These are phyloP conservation scores for Zangia roseola DNA, from an alignment of 768 basidiomycete species.

Conservation along the genomic window DNA sequence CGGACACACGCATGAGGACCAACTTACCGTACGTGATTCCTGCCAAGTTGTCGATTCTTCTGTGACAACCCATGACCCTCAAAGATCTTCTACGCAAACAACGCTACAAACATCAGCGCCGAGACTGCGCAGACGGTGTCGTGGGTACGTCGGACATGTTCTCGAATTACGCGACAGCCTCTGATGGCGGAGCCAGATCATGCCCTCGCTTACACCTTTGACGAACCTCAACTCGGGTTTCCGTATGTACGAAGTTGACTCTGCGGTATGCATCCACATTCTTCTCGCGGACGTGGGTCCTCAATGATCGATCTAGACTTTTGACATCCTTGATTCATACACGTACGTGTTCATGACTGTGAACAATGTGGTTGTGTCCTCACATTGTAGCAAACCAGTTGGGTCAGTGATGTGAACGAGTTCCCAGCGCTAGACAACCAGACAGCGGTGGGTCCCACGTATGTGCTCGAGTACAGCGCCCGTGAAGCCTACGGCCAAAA, in stretches of 20 bases:
- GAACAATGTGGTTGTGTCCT: background rate
- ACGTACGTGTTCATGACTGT: conserved; percentile 46
- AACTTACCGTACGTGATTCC: conserved; percentile 46
- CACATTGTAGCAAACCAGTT: conserved; percentile 39
- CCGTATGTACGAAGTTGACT: conserved; percentile 42
- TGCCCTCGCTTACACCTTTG: conserved; percentile 64
- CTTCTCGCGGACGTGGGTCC: too few species aligned
- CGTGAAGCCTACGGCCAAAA: conserved; percentile 60
- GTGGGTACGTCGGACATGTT: conserved; percentile 38
- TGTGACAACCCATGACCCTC: background rate
- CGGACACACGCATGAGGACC: conserved; percentile 74
- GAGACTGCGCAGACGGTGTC: conserved; percentile 51
- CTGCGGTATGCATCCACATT: conserved; percentile 21
- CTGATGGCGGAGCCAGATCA: conserved; percentile 7
- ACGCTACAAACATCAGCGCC: conserved; percentile 55
- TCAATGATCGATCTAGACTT: too few species aligned
- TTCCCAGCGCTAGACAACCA: conserved; percentile 58
- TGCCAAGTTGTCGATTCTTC: background rate
- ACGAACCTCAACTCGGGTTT: conserved; percentile 76
- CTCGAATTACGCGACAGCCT: background rate
- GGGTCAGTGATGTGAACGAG: conserved; percentile 59
- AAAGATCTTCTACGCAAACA: conserved; percentile 71
- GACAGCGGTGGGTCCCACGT: conserved; percentile 56
- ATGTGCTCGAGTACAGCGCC: conserved; percentile 60
- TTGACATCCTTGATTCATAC: conserved; percentile 70